phyloP scores from a whole-genome alignment of 805 yeast species.

The Candida coleopterorum region DNA sequence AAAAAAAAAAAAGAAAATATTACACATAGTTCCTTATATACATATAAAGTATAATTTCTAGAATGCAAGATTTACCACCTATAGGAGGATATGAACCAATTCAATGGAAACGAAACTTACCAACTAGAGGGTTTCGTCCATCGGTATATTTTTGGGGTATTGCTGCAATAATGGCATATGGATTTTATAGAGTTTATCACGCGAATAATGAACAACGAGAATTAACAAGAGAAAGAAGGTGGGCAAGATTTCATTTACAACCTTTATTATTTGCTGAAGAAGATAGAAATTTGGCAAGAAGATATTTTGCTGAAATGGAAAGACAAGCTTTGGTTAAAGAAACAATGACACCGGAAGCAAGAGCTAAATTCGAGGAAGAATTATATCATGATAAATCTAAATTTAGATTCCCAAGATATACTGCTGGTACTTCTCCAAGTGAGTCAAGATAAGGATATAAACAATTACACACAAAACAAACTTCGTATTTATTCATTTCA shows the following conservation, averaged over 20 bases:
- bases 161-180: conserved; percentile 61
- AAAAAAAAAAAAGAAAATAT: neutral
- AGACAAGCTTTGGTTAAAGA: conserved; percentile 56
- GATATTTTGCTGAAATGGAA: conserved; percentile 58
- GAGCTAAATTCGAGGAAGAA: conserved; percentile 39
- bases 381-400: conserved; percentile 41
- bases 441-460: neutral
- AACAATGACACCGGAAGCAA: conserved; percentile 34
- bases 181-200: conserved; percentile 60
- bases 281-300: conserved; percentile 73
- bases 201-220: conserved; percentile 77
- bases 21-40: neutral
- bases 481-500: too few relatives aligned
- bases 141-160: conserved; percentile 63
- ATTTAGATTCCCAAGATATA: conserved; percentile 38
- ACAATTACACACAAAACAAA: too few relatives aligned
- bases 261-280: conserved; percentile 79
- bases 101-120: conserved; percentile 86
- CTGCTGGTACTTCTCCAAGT: conserved; percentile 26
- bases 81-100: conserved; percentile 79
- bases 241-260: conserved; percentile 69
- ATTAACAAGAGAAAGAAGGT: conserved; percentile 65
- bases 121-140: conserved; percentile 82
- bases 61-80: conserved; percentile 81
- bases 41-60: too few relatives aligned